Conservation (phyloP, 2,329 filamentous ascomycete genomes). For the Neonectria coccinea region DNA sequence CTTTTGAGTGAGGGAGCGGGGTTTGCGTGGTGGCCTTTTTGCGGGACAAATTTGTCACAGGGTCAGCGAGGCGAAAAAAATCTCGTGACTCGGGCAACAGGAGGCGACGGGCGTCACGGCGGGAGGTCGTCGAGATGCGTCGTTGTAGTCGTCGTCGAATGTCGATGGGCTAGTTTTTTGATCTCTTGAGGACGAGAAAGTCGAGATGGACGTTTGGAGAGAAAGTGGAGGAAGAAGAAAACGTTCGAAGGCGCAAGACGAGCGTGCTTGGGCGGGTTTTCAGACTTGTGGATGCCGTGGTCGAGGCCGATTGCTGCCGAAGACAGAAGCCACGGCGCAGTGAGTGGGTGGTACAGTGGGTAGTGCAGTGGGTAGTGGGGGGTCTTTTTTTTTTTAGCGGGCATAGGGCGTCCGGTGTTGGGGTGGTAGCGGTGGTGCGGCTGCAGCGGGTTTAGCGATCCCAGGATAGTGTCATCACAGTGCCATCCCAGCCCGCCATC, state of each 20-base stretch:
- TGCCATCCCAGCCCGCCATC: constrained; percentile 14
- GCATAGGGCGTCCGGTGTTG: not conserved
- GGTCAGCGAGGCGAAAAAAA: constrained; percentile 3
- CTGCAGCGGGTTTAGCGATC: constrained; percentile 22
- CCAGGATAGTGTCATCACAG: constrained; percentile 7
- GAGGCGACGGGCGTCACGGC: constrained; percentile 14
- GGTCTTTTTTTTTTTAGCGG: constrained; percentile 11
- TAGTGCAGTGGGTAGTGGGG: constrained; percentile 22
- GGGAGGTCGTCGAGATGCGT: constrained; percentile 19
- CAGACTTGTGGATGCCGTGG: constrained; percentile 42
- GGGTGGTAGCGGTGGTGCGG: constrained; percentile 16
- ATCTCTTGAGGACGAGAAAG: constrained; percentile 28
- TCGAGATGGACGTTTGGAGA: constrained; percentile 32
- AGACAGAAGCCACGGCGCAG: constrained; percentile 35
- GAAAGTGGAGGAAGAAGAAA: constrained; percentile 45
- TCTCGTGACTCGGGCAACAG: constrained; percentile 21
- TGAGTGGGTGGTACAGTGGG: constrained; percentile 36
- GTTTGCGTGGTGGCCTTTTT: constrained; percentile 39
- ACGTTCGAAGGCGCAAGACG: constrained; percentile 28
- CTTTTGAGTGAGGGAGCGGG: constrained; percentile 36
- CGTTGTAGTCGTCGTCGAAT: constrained; percentile 24
- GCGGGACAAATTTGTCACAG: constrained; percentile 40
- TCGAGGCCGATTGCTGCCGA: constrained; percentile 46
- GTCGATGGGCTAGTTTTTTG: constrained; percentile 22
- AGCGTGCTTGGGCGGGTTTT: constrained; percentile 39